Evolutionary conservation across 169 alveolate genomes (phyloP), one percentile per base, ranked within the genome.

Genomic region (Plasmodium relictum): DNA sequence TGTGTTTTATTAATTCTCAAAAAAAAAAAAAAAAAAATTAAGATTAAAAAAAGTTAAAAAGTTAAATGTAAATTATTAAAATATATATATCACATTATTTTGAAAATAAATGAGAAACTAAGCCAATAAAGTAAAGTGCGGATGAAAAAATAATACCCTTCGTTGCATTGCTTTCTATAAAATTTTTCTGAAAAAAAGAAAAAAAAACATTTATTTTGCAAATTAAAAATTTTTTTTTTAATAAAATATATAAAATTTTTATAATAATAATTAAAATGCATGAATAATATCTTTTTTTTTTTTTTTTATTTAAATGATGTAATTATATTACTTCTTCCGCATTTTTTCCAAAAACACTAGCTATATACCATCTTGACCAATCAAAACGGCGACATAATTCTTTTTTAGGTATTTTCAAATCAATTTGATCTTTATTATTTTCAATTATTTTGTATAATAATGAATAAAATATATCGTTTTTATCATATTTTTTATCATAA

Each of bases 331-430:
- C 92, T 50, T 85, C 87, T 48, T 44, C 59, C 14, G 63, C 10
- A 31, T 50, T 85, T 22, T 85, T 71, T 52, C 22, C 74, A 72
- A 70, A 54, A 45, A 85, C 73, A 39, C 61, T 71, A 1, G 62
- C 37, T 44, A 66, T 69, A 54, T 70, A 85, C 68, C 62, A 48
- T 18, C 86, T 70, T 2, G 92, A 85, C 92, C 92, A 85, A 44
- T 85, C 92, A 52, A 85, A 69, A 56, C 92, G 85, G 22, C 87
- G 85, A 61, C 92, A 85, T 14, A 85, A 73, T 58, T 71, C 86
- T 63, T 85, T 85, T 70, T 85, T 85, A 7, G 92, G 92, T 41
- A 85, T 37, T 70, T 85, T 70, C 39, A 85, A 39, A 5, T 85
- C 92, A 20, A 85, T 45, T 22, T 85, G 26, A 7, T 71, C 86